A percentile compares a stretch with the other conserved stretches of the same genome.
Evolutionary conservation across 306 rosid genomes (phyloP).

Genomic region (Vigna nakashimae): DNA sequence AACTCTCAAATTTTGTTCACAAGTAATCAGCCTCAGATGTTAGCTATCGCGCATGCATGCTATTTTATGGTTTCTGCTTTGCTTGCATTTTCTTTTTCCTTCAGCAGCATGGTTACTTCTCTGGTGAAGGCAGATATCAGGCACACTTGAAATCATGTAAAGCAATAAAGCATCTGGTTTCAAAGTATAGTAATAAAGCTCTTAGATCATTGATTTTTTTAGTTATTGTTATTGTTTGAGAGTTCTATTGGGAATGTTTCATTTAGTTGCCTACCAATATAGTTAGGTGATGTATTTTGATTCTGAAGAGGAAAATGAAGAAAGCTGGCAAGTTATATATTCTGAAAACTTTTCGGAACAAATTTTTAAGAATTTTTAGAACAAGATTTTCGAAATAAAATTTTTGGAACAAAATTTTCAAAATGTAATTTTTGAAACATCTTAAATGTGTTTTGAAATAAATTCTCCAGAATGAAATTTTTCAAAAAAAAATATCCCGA

Average conservation of each 20-base stretch:
- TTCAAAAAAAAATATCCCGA: too few relatives aligned
- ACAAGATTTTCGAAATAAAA: too few relatives aligned
- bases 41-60: slow-evolving; percentile 31
- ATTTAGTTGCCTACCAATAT: slow-evolving; percentile 12
- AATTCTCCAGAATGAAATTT: too few relatives aligned
- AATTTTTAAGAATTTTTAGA: too few relatives aligned
- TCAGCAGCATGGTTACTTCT: slow-evolving; percentile 35
- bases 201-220: slow-evolving; percentile 19
- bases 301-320: background rate
- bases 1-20: slow-evolving; percentile 25
- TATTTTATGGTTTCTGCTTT: slow-evolving; percentile 34
- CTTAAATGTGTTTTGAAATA: too few relatives aligned
- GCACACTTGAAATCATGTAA: slow-evolving; percentile 46
- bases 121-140: slow-evolving; percentile 28
- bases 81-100: background rate
- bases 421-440: too few relatives aligned
- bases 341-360: too few relatives aligned
- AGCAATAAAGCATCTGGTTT: slow-evolving; percentile 38
- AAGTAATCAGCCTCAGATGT: slow-evolving; percentile 20
- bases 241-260: background rate
- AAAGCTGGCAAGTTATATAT: background rate
- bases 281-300: slow-evolving; percentile 1
- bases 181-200: slow-evolving; percentile 38
- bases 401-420: too few relatives aligned
- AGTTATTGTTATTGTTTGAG: background rate